phyloP scores from a whole-genome alignment of 176 grass and related monocot species.

The Luzula sylvatica region DNA sequence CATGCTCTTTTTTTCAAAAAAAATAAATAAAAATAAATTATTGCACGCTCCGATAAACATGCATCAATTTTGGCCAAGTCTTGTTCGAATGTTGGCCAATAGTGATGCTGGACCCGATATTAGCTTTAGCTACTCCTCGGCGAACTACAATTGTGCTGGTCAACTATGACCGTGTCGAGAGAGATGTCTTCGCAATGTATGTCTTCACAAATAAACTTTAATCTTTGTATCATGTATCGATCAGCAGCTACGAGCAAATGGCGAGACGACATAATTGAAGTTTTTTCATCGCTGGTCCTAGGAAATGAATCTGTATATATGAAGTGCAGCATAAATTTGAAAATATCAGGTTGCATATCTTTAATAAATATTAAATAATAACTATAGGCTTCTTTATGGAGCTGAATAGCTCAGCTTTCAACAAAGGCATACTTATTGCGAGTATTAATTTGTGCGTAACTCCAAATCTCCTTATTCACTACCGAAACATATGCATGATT shows the following conservation, averaged over 20 bases:
- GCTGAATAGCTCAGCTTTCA: constrained; percentile 20
- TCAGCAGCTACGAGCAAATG: constrained; percentile 28
- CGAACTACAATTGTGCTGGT: not conserved
- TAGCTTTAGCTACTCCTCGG: not conserved
- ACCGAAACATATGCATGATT: too few species aligned
- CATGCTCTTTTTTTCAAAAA: too few species aligned
- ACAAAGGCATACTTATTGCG: constrained; percentile 20
- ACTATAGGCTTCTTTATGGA: constrained; percentile 9
- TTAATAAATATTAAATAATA: too few species aligned
- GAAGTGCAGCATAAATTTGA: constrained; percentile 29
- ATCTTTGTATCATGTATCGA: constrained; percentile 25
- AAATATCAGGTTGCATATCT: constrained; percentile 9
- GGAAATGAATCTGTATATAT: constrained; percentile 27
- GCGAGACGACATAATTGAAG: not conserved
- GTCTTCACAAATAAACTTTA: constrained; percentile 24
- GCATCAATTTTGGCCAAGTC: too few species aligned
- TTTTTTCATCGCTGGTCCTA: not conserved
- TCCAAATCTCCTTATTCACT: not conserved
- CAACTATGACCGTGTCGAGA: not conserved
- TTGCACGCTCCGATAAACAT: too few species aligned
- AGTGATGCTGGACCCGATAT: not conserved
- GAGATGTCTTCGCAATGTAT: not conserved
- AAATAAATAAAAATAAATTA: too few species aligned
- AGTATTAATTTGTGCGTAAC: constrained; percentile 14
- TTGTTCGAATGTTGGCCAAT: not conserved